Evolutionary conservation across 2,329 filamentous ascomycete species (phyloP).

Genomic region (Ophiognomonia clavigignenti-juglandacearum): DNA sequence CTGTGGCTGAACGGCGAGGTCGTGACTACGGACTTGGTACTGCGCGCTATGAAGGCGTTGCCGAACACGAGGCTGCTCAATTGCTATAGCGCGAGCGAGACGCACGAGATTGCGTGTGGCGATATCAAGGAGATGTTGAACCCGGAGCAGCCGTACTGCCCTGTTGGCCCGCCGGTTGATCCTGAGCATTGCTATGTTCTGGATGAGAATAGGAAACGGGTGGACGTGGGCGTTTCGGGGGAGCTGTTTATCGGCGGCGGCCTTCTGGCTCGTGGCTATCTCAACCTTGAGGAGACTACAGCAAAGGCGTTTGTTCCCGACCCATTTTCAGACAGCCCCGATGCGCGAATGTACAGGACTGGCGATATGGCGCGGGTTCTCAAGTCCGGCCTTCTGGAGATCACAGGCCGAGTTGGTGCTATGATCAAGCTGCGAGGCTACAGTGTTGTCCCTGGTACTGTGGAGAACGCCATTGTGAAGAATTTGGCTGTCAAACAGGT

Average conservation of each 20-base stretch:
- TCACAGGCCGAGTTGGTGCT: slow-evolving; percentile 68
- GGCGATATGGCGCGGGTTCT: slow-evolving; percentile 67
- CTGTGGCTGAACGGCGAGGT: slow-evolving; percentile 78
- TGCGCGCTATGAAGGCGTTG: slow-evolving; percentile 61
- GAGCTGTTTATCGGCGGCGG: slow-evolving; percentile 74
- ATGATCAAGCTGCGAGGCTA: slow-evolving; percentile 82
- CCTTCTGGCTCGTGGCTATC: slow-evolving; percentile 69
- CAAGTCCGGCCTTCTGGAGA: slow-evolving; percentile 64
- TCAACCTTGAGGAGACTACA: slow-evolving; percentile 75
- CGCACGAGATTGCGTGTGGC: slow-evolving; percentile 73
- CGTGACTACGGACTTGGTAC: slow-evolving; percentile 71
- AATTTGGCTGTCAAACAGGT: slow-evolving; percentile 57
- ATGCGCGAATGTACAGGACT: slow-evolving; percentile 68
- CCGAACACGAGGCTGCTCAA: slow-evolving; percentile 69
- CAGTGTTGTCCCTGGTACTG: slow-evolving; percentile 71
- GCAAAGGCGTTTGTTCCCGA: slow-evolving; percentile 66
- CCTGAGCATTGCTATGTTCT: slow-evolving; percentile 67
- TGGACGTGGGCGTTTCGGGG: slow-evolving; percentile 58
- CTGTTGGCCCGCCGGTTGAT: slow-evolving; percentile 67
- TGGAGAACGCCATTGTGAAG: slow-evolving; percentile 67
- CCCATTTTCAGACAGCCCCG: slow-evolving; percentile 54
- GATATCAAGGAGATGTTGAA: slow-evolving; percentile 66
- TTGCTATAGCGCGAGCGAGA: slow-evolving; percentile 79
- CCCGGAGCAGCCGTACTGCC: slow-evolving; percentile 60
- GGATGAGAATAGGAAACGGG: slow-evolving; percentile 61